Percentiles rank a stretch among this genome's conserved stretches.
These are phyloP conservation scores for Pharus latifolius DNA, from an alignment of 176 grass and related monocot genomes.

Conservation along the genomic window DNA sequence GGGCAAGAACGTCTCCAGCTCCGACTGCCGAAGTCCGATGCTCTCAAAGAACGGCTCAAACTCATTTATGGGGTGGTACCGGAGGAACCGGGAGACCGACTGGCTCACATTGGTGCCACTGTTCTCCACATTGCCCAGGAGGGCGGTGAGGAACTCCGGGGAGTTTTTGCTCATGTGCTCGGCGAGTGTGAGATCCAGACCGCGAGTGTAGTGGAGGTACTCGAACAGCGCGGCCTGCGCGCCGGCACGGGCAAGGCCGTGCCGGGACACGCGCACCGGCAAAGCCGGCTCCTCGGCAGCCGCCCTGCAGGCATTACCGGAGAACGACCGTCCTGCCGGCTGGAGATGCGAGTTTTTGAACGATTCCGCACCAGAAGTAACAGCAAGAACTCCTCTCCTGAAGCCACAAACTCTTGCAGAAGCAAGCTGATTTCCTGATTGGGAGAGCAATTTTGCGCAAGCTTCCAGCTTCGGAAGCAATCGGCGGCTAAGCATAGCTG, in stretches of 20 bases:
- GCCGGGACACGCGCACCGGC: background rate
- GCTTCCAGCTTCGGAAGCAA: background rate
- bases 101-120: background rate
- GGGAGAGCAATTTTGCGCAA: slow-evolving; percentile 5
- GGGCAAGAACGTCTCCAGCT: slow-evolving; percentile 29
- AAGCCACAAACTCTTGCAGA: slow-evolving; percentile 10
- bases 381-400: background rate
- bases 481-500: slow-evolving; percentile 16
- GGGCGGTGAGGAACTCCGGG: slow-evolving; percentile 25
- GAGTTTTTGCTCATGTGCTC: slow-evolving; percentile 54
- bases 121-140: slow-evolving; percentile 12
- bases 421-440: background rate
- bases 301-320: background rate
- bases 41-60: slow-evolving; percentile 67
- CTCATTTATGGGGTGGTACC: slow-evolving; percentile 48
- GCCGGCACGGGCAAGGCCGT: background rate
- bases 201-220: slow-evolving; percentile 33
- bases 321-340: background rate
- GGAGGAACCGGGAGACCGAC: slow-evolving; percentile 24
- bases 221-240: slow-evolving; percentile 38
- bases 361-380: background rate
- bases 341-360: background rate
- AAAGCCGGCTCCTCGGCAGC: background rate
- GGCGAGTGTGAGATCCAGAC: slow-evolving; percentile 23
- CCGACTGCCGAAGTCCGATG: slow-evolving; percentile 29